Evolutionary conservation across 1,284 basidiomycete genomes (phyloP), one percentile per base, ranked within the genome.

Genomic region (Puccinia novopanici): DNA sequence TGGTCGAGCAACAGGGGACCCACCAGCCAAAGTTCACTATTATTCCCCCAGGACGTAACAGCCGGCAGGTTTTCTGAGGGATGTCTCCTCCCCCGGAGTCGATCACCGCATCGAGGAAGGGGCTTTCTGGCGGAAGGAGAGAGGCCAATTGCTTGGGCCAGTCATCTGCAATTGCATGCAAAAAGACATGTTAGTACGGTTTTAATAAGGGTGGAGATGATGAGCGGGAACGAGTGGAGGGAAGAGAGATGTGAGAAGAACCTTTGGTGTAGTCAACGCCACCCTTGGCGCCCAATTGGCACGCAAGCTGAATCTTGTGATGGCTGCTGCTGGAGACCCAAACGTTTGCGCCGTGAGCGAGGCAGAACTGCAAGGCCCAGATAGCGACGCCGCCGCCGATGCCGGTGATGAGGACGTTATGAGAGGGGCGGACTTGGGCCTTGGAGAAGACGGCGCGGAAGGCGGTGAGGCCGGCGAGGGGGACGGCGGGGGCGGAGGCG

Each of bases 11-110:
- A 40, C 13, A 34, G 13, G 4, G 15, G 12, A 71, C 76, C 27
- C 27, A 78, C 76, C 63, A 78, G 48, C 76, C 76, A 78, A 68
- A 78, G 55, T 45, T 67, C 52, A 78, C 76, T 27, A 78, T 70
- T 0, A 52, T 50, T 37, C 65, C 63, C 30, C 76, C 76, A 4
- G 65, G 63, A 9, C 76, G 63, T 71, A 78, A 59, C 40, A 78
- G 15, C 30, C 67, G 52, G 15, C 27, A 59, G 24, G 48, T 71
- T 52, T 78, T 68, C 27, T 70, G 76, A 22, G 67, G n/a, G 42
- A 78, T 78, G 13, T 78, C 76, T 24, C 67, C 76, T 71, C 67
- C 76, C 9, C 52, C 67, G 3, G 76, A 78, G 55, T 78, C 76
- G 17, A 78, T 78, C 34, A 78, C 76, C 37, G 48, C 76, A 40